phyloP scores from a whole-genome alignment of 352 stramenopile genomes.

The Thalassiosira hispida region DNA sequence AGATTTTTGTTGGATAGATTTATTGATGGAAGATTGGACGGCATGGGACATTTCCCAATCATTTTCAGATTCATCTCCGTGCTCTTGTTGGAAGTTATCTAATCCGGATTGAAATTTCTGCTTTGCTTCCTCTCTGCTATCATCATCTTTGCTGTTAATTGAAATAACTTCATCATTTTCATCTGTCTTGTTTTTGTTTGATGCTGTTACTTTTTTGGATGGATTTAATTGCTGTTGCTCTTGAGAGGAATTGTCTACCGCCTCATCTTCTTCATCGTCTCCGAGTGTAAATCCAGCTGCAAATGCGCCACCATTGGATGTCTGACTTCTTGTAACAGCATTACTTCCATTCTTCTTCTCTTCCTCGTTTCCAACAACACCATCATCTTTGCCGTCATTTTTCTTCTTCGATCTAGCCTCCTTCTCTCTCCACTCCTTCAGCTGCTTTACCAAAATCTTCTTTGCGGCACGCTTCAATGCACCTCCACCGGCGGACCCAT shows the following conservation, averaged over 20 bases:
- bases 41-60: conserved; percentile 59
- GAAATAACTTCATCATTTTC: conserved; percentile 49
- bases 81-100: conserved; percentile 5
- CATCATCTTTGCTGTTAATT: conserved; percentile 35
- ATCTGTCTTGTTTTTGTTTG: not conserved
- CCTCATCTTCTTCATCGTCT: conserved; percentile 39
- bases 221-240: not conserved
- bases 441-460: conserved; percentile 91
- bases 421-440: conserved; percentile 85
- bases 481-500: conserved; percentile 62
- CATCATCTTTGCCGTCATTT: conserved; percentile 20
- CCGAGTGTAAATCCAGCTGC: conserved; percentile 63
- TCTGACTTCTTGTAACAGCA: not conserved
- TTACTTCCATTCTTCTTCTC: not conserved
- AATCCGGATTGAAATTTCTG: conserved; percentile 9
- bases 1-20: conserved; percentile 26
- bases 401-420: conserved; percentile 33
- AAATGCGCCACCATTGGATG: conserved; percentile 46
- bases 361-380: conserved; percentile 1
- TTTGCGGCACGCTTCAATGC: conserved; percentile 93
- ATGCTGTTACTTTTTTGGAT: not conserved
- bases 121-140: conserved; percentile 6
- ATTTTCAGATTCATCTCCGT: conserved; percentile 45
- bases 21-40: conserved; percentile 48
- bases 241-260: not conserved